Base-by-base conservation (phyloP, 805 yeast genomes). In the Debaryomyces maramus region DNA sequence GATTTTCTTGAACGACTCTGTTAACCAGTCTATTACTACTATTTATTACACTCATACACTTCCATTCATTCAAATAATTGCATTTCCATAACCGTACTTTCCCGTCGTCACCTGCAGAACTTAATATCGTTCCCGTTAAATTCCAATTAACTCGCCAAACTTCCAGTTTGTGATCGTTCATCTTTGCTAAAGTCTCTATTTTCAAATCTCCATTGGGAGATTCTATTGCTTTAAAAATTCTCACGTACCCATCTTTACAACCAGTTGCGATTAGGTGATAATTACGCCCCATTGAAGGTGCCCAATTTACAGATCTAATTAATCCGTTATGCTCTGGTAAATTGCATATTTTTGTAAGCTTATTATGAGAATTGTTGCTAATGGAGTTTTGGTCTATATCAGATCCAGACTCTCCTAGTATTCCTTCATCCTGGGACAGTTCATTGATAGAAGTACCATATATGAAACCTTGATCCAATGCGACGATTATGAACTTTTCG, bases 121-220 rank as follows among this genome's bases (percentile, higher is more conserved):
- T 85, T 46, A 93, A 66, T 4, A 93, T 82, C 0, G 98, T 88
- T 4, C 98, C 98, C 0, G 98, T 88, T 32, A 83, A 61, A 59
- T 93, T 93, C 98, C 99, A 93, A 19, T 86, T 77, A 1, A 93
- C 98, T 28, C 90, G 77, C 99, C 99, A 93, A 1, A 93, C 97
- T 62, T 93, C 96, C 40, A 85, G 83, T 44, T 79, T 76, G 57
- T 88, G 96, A 56, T 85, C 93, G 44, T 74, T 81, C 47, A 85
- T 79, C 50, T 79, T 79, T 34, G 87, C 83, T 34, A 85, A 56
- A 11, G 79, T 67, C 45, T 81, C 86, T 10, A 86, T 77, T 24
- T 72, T 67, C 42, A 63, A 60, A 36, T 53, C 61, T 3, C 53
- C 57, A 29, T 39, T 49, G 23, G 53, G 47, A 22, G 55, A 48